A percentile compares a stretch with the other conserved stretches of the same genome.
Evolutionary conservation across 331 rosid species (phyloP).

Genomic region (Prunus yedoensis): DNA sequence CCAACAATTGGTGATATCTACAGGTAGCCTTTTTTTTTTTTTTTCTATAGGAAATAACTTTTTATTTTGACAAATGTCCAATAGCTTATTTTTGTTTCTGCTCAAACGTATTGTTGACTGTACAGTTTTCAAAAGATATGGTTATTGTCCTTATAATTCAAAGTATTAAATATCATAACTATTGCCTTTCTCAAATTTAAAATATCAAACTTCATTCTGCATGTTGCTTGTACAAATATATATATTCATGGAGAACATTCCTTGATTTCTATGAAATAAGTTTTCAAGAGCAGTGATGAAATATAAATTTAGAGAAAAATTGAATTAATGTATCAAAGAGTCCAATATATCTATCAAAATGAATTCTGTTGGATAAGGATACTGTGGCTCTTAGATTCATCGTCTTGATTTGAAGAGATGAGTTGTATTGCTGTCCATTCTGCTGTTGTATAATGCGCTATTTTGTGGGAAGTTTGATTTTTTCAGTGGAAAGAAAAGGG

Average conservation of each 20-base stretch:
- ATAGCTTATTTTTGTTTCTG: no score
- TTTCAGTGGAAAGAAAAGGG: no score
- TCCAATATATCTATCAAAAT: no score
- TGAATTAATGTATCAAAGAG: no score
- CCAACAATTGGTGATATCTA: slow-evolving; percentile 85
- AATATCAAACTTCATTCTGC: neutral
- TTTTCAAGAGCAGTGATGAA: neutral
- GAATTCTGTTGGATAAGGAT: no score
- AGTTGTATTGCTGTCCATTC: neutral
- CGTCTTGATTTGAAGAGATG: no score
- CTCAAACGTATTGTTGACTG: neutral
- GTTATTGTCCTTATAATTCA: neutral
- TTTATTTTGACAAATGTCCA: neutral
- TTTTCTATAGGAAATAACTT: neutral
- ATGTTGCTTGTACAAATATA: neutral
- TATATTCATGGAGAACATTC: neutral
- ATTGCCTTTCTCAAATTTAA: neutral
- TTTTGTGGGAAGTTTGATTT: no score
- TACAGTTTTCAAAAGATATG: neutral
- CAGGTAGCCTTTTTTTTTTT: slow-evolving; percentile 42
- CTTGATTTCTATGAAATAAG: neutral
- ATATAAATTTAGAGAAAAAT: neutral
- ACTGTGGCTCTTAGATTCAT: no score
- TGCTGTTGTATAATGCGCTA: no score
- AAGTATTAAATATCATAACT: neutral